phyloP scores from a whole-genome alignment of 768 basidiomycete genomes.

The Ephemerocybe angulata region DNA sequence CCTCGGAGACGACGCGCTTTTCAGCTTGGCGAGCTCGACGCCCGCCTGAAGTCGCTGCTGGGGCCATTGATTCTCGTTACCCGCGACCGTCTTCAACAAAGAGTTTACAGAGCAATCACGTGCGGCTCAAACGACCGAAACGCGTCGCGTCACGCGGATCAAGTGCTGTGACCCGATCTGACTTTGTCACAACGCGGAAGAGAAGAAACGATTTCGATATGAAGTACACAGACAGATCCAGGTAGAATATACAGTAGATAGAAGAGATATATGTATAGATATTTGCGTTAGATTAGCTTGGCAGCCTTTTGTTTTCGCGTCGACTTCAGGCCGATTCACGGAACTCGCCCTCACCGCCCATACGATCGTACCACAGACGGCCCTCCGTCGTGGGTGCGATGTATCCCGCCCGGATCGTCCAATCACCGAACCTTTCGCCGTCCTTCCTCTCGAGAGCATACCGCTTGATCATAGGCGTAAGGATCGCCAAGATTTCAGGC shows the following conservation, averaged over 20 bases:
- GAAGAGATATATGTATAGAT: background rate
- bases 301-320: background rate
- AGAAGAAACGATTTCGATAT: background rate
- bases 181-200: conserved; percentile 1
- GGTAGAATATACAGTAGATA: background rate
- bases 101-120: conserved; percentile 25
- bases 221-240: background rate
- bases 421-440: conserved; percentile 95
- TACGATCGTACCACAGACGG: conserved; percentile 79
- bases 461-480: conserved; percentile 89
- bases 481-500: conserved; percentile 86
- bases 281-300: background rate
- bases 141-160: conserved; percentile 21
- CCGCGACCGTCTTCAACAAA: conserved; percentile 35
- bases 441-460: conserved; percentile 85
- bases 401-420: conserved; percentile 87
- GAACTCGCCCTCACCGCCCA: conserved; percentile 73
- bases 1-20: conserved; percentile 30
- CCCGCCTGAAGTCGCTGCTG: conserved; percentile 27
- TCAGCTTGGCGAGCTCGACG: conserved; percentile 38
- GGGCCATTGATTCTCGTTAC: conserved; percentile 1
- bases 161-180: conserved; percentile 8
- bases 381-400: conserved; percentile 84
- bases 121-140: no score
- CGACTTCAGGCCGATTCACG: conserved; percentile 24